Evolutionary conservation across 345 rosid genomes (phyloP).

Genomic region (Populus pruinosa): DNA sequence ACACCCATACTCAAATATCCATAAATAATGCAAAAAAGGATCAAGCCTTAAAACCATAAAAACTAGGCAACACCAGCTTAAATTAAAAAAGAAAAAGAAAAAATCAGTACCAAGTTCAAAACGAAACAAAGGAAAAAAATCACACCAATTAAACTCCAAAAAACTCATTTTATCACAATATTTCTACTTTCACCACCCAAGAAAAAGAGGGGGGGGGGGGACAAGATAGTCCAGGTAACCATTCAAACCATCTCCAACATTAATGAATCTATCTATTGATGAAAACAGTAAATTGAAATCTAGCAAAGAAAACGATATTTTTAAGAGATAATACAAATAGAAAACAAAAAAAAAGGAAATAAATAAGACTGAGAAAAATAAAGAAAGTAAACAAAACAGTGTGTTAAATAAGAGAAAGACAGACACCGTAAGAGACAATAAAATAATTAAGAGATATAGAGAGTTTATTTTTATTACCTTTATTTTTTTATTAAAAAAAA

Average conservation of each 20-base stretch:
- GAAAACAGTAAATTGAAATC: neutral
- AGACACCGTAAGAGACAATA: neutral
- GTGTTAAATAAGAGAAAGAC: neutral
- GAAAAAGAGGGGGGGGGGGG: neutral
- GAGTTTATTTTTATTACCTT: constrained; percentile 26
- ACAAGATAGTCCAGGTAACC: neutral
- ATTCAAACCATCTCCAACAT: neutral
- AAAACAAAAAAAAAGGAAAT: neutral
- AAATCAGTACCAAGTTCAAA: neutral
- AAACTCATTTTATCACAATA: neutral
- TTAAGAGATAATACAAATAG: neutral
- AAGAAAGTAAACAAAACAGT: neutral
- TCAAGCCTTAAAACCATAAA: neutral
- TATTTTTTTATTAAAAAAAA: neutral
- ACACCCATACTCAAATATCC: neutral
- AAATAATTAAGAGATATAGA: neutral
- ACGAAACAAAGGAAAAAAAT: neutral
- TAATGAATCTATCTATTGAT: neutral
- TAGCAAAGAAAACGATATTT: neutral
- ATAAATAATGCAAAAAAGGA: neutral
- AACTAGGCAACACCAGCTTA: constrained; percentile 8
- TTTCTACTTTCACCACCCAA: neutral
- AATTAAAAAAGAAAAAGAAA: constrained; percentile 7
- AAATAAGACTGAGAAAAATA: neutral
- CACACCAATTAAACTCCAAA: neutral